These are phyloP conservation scores for Blastocladiella britannica DNA, from an alignment of 192 early-diverging fungal species.

Conservation along the genomic window DNA sequence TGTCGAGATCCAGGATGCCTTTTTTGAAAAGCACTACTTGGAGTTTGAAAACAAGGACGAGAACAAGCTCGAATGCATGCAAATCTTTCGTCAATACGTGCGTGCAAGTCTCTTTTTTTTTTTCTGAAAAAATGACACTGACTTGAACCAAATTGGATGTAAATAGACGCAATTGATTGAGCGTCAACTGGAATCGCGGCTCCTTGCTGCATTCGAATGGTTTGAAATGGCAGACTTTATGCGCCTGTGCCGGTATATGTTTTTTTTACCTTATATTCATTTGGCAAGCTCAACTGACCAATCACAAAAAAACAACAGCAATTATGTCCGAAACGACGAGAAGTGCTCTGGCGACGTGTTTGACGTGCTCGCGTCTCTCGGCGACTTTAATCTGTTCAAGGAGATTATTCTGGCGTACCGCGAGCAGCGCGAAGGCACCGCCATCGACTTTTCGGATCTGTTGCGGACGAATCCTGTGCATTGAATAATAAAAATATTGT, in stretches of 20 bases:
- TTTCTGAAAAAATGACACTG: no score
- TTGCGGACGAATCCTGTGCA: not conserved
- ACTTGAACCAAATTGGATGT: no score
- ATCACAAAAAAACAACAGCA: slow-evolving; percentile 3
- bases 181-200: slow-evolving; percentile 16
- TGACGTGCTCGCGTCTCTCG: slow-evolving; percentile 23
- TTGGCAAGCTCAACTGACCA: no score
- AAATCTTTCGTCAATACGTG: slow-evolving; percentile 28
- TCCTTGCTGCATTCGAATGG: slow-evolving; percentile 11
- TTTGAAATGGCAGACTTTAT: slow-evolving; percentile 26
- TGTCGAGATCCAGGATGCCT: slow-evolving; percentile 15
- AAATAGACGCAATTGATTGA: no score
- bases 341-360: slow-evolving; percentile 22
- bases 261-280: no score
- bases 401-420: slow-evolving; percentile 25
- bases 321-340: not conserved
- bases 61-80: slow-evolving; percentile 34
- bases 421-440: not conserved
- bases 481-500: no score
- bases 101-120: no score
- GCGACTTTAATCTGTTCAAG: slow-evolving; percentile 30
- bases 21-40: slow-evolving; percentile 14
- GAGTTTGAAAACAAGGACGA: slow-evolving; percentile 24
- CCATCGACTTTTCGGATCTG: not conserved
- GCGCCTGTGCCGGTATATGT: slow-evolving; percentile 1